Evolutionary conservation across 2,329 filamentous ascomycete genomes (phyloP).

Genomic region (Niveomyces coronatus): DNA sequence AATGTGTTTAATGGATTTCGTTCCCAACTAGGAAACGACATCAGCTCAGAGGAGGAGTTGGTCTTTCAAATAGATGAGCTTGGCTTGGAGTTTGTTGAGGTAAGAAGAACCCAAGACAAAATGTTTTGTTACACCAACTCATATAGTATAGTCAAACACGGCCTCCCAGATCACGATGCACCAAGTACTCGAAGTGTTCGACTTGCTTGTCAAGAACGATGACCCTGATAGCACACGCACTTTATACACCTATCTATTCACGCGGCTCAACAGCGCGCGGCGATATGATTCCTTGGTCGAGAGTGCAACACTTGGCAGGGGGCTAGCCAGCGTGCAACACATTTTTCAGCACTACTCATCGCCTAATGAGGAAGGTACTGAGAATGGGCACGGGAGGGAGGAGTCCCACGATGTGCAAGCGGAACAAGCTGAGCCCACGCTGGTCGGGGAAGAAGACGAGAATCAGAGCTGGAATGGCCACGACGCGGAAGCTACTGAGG

Average conservation of each 20-base stretch:
- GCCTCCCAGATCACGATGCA: slow-evolving; percentile 28
- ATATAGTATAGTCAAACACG: slow-evolving; percentile 24
- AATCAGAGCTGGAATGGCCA: slow-evolving; percentile 15
- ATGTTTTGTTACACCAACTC: slow-evolving; percentile 16
- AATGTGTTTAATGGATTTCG: slow-evolving; percentile 35
- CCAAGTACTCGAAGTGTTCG: slow-evolving; percentile 32
- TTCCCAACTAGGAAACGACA: slow-evolving; percentile 34
- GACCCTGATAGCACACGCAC: slow-evolving; percentile 27
- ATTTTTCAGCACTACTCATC: slow-evolving; percentile 18
- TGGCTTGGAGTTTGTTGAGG: slow-evolving; percentile 42
- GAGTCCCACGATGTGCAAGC: slow-evolving; percentile 12
- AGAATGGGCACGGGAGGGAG: slow-evolving; percentile 9
- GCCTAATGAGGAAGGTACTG: slow-evolving; percentile 1
- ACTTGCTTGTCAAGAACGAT: slow-evolving; percentile 33
- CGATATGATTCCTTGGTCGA: slow-evolving; percentile 31
- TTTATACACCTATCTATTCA: slow-evolving; percentile 33
- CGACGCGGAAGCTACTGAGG: slow-evolving; percentile 13
- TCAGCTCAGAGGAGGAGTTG: slow-evolving; percentile 36
- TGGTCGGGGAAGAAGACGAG: slow-evolving; percentile 11
- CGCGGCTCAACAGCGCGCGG: slow-evolving; percentile 27
- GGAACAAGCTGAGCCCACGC: slow-evolving; percentile 9
- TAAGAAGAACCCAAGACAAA: slow-evolving; percentile 17
- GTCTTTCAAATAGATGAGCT: slow-evolving; percentile 42
- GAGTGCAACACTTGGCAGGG: slow-evolving; percentile 30
- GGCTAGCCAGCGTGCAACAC: slow-evolving; percentile 31